phyloP scores from a whole-genome alignment of 805 yeast genomes.

The Zygoascus ofunaensis region DNA sequence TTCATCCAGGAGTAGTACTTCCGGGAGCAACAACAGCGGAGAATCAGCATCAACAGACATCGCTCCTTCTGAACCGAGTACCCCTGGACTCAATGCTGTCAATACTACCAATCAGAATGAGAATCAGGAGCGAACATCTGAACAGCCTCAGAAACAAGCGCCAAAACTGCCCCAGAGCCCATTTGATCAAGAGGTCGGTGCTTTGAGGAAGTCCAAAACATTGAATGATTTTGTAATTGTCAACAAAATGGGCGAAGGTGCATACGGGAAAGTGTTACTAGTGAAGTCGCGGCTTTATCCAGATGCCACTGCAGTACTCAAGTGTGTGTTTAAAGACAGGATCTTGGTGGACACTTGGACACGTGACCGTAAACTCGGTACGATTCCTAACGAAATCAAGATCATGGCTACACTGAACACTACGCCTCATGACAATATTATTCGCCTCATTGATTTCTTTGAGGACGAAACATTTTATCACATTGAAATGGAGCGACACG shows the following conservation, averaged over 20 bases:
- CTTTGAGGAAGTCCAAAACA: slow-evolving; percentile 58
- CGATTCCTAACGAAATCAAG: slow-evolving; percentile 94
- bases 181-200: slow-evolving; percentile 41
- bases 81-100: no score
- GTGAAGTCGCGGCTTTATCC: slow-evolving; percentile 60
- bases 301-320: slow-evolving; percentile 60
- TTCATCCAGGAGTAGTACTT: neutral
- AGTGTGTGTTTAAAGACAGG: slow-evolving; percentile 84
- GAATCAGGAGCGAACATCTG: no score
- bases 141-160: no score
- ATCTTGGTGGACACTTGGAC: slow-evolving; percentile 97
- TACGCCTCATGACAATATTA: slow-evolving; percentile 77
- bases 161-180: no score
- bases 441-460: slow-evolving; percentile 79
- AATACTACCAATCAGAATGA: no score
- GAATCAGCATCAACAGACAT: neutral
- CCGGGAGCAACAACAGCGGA: slow-evolving; percentile 1
- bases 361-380: slow-evolving; percentile 80
- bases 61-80: neutral
- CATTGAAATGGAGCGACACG: slow-evolving; percentile 86
- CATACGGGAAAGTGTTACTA: slow-evolving; percentile 87
- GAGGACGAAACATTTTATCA: slow-evolving; percentile 88
- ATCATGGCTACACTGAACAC: slow-evolving; percentile 64
- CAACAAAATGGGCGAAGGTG: slow-evolving; percentile 89
- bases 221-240: slow-evolving; percentile 61